These are phyloP conservation scores for Syncephalastrum sp. DNA, from an alignment of 371 early-diverging fungal species.

Conservation along the genomic window DNA sequence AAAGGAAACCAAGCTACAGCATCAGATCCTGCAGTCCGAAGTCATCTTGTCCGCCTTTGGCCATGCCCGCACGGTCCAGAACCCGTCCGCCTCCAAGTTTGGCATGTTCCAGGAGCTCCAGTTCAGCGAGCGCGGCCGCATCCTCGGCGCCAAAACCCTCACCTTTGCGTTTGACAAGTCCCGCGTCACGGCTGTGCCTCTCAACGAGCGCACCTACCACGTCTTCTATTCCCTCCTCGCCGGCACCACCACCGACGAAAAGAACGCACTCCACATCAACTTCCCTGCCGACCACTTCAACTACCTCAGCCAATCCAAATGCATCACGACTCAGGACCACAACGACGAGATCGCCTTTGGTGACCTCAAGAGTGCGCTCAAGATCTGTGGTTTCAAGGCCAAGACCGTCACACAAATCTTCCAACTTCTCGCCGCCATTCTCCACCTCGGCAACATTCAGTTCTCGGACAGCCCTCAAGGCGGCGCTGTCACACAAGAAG, in stretches of 20 bases:
- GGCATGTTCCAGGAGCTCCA: constrained; percentile 84
- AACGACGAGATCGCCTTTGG: constrained; percentile 58
- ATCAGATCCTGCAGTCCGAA: constrained; percentile 69
- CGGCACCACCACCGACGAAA: constrained; percentile 49
- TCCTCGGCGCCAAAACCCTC: constrained; percentile 82
- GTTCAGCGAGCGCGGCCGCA: constrained; percentile 82
- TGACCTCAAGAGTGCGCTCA: constrained; percentile 72
- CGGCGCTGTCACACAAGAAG: constrained; percentile 46
- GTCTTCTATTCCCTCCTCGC: constrained; percentile 84
- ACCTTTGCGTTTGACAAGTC: constrained; percentile 86
- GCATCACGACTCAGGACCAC: constrained; percentile 24
- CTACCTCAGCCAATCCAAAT: constrained; percentile 36
- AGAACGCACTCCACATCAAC: constrained; percentile 43
- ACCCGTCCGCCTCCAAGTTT: constrained; percentile 73
- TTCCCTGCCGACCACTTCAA: constrained; percentile 39
- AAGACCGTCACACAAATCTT: constrained; percentile 69
- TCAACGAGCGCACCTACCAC: constrained; percentile 79
- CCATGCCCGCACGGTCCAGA: constrained; percentile 67
- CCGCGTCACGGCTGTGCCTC: constrained; percentile 57
- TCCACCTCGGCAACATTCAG: constrained; percentile 79
- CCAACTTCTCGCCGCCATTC: constrained; percentile 71
- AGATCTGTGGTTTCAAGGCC: constrained; percentile 74
- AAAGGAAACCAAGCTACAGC: constrained; percentile 70
- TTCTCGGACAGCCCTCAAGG: constrained; percentile 48
- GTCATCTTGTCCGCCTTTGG: constrained; percentile 78